Evolutionary conservation across 768 basidiomycete genomes (phyloP), one percentile per base, ranked within the genome.

Genomic region (Suillus paluster): DNA sequence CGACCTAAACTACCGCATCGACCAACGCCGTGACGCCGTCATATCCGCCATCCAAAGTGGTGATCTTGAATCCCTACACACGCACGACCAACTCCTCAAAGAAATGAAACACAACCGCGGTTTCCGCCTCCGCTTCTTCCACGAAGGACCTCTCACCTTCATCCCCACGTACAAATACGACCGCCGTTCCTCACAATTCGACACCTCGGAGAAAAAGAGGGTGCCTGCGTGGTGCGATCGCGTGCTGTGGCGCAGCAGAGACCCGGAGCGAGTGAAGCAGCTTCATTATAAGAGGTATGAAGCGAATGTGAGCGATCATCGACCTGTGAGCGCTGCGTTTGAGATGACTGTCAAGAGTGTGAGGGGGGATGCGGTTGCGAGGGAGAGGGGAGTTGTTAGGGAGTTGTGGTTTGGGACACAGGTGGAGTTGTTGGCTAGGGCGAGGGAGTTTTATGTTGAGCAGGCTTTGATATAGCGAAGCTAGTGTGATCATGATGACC

Each of bases 161-260:
- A 75, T 83, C 2, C 95, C 96, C 19, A 97, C 96, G 41, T 98
- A 98, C 85, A 97, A 97, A 76, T 98, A 97, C 77, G 94, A 97
- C 72, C 86, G 86, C 2, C 78, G 84, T 7, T 86, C 93, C 23
- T 74, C 84, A 71, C 84, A 87, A 64, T 99, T 94, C 68, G 97
- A 99, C 71, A 81, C 89, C 3, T 94, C 91, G 1, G 93, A 94
- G 73, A 98, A 99, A 75, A 83, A 84, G 14, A 89, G 97, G 0
- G 81, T 88, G 9, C 97, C 97, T 4, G 95, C 97, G 2, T 99
- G 96, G 95, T 99, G 97, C 72, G 97, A 99, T 73, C 89, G 97
- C 6, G 86, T 99, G 23, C 78, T 99, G 45, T 97, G 89, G 86
- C 86, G 88, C 5, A 79, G 85, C 45, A 80, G 79, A 17, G 84